A percentile compares a stretch with the other conserved stretches of the same genome.
phyloP scores from a whole-genome alignment of 768 basidiomycete genomes.

The Lactarius sanguifluus region DNA sequence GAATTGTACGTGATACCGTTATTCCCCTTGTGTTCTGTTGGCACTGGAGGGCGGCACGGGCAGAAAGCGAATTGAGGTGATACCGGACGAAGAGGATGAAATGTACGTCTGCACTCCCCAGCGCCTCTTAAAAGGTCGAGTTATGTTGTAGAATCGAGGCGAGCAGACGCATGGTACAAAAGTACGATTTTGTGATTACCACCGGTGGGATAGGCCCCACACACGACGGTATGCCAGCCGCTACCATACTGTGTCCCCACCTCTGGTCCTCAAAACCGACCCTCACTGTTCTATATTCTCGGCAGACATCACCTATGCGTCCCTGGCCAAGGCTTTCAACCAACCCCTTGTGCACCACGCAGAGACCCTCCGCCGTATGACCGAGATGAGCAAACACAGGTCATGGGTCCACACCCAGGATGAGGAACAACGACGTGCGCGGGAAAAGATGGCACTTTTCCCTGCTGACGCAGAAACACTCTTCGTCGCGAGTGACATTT shows the following conservation, averaged over 20 bases:
- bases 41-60: slow-evolving; percentile 28
- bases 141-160: slow-evolving; percentile 68
- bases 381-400: slow-evolving; percentile 54
- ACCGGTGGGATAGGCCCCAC: slow-evolving; percentile 92
- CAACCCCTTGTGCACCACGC: slow-evolving; percentile 68
- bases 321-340: slow-evolving; percentile 81
- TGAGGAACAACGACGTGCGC: slow-evolving; percentile 71
- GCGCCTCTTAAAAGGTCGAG: background rate
- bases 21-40: slow-evolving; percentile 28
- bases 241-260: background rate
- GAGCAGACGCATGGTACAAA: slow-evolving; percentile 71
- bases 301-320: slow-evolving; percentile 84
- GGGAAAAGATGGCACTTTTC: slow-evolving; percentile 88
- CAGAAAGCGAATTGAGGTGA: slow-evolving; percentile 88
- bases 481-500: slow-evolving; percentile 76
- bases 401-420: slow-evolving; percentile 62
- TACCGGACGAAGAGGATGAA: slow-evolving; percentile 86
- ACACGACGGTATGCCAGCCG: slow-evolving; percentile 66
- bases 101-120: slow-evolving; percentile 54
- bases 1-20: slow-evolving; percentile 52
- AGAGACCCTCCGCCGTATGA: slow-evolving; percentile 78
- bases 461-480: slow-evolving; percentile 76
- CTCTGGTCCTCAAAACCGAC: background rate
- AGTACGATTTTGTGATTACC: slow-evolving; percentile 89
- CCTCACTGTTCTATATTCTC: background rate